Percentiles rank a stretch among this genome's conserved stretches.
These are phyloP conservation scores for Colletotrichum limetticola DNA, from an alignment of 2,329 filamentous ascomycete species.

Conservation along the genomic window DNA sequence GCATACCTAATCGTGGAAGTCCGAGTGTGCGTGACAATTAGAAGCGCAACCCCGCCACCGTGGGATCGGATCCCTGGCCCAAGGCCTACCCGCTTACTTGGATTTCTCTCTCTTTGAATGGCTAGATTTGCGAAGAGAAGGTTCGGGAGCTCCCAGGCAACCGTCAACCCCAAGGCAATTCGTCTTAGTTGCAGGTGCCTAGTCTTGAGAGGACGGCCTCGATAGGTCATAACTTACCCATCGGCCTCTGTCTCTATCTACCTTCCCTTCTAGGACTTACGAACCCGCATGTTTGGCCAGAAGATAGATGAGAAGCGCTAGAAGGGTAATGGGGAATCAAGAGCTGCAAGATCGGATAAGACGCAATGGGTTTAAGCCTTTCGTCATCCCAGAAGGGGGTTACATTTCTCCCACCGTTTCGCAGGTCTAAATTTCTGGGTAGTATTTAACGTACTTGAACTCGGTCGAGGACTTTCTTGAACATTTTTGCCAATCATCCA, in stretches of 20 bases:
- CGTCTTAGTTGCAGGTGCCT: not conserved
- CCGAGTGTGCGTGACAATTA: slow-evolving; percentile 1
- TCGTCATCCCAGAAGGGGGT: not conserved
- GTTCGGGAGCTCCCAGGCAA: not conserved
- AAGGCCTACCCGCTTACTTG: not conserved
- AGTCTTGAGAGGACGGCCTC: not conserved
- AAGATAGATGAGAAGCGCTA: not conserved
- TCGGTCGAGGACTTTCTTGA: not conserved
- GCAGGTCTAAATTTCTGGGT: too few relatives aligned
- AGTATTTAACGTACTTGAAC: not conserved
- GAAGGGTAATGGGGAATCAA: not conserved
- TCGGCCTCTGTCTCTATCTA: not conserved
- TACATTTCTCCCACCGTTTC: not conserved
- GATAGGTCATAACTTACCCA: not conserved
- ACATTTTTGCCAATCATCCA: not conserved
- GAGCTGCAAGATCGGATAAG: not conserved
- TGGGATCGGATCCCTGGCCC: slow-evolving; percentile 1
- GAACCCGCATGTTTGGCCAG: not conserved
- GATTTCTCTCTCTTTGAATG: not conserved
- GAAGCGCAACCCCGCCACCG: slow-evolving; percentile 11
- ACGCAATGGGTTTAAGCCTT: not conserved
- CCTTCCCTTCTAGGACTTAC: not conserved
- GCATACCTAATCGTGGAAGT: not conserved
- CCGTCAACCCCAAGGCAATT: too few relatives aligned
- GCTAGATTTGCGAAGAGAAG: not conserved